Evolutionary conservation across 2,329 filamentous ascomycete species (phyloP).

Genomic region (Talaromyces marneffei): DNA sequence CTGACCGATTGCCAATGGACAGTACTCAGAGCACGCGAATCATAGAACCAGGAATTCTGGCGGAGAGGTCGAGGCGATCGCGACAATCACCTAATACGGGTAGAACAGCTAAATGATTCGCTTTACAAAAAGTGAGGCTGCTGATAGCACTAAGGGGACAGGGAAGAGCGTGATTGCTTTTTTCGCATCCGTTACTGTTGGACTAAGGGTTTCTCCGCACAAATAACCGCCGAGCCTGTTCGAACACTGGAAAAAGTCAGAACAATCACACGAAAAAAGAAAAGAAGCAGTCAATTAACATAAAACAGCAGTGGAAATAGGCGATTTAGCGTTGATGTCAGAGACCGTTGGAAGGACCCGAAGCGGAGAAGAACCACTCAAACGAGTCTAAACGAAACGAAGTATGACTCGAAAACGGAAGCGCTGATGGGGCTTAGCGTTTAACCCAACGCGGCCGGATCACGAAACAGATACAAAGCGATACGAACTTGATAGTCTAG

Average conservation of each 20-base stretch:
- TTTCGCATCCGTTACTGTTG: constrained; percentile 1
- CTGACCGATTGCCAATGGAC: neutral
- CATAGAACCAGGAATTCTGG: neutral
- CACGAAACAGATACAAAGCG: constrained; percentile 1
- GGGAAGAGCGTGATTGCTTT: constrained; percentile 11
- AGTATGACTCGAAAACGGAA: constrained; percentile 11
- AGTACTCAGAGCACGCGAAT: neutral
- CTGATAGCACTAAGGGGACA: constrained; percentile 12
- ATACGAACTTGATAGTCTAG: neutral
- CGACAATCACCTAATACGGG: neutral
- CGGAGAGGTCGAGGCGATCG: neutral
- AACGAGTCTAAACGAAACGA: neutral
- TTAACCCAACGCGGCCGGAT: constrained; percentile 3
- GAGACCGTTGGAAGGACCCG: neutral
- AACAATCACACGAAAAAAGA: constrained; percentile 2
- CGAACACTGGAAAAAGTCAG: neutral
- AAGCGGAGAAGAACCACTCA: constrained; percentile 2
- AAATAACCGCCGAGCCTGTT: neutral
- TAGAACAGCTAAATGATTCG: neutral
- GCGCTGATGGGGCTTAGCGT: constrained; percentile 2
- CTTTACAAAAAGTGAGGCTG: constrained; percentile 15
- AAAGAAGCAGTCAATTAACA: constrained; percentile 13
- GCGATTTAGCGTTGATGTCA: neutral
- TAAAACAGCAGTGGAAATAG: neutral
- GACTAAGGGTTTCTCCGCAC: constrained; percentile 5